Conservation (phyloP, 164 flowering plant genomes). For the Cinnamomum micranthum region DNA sequence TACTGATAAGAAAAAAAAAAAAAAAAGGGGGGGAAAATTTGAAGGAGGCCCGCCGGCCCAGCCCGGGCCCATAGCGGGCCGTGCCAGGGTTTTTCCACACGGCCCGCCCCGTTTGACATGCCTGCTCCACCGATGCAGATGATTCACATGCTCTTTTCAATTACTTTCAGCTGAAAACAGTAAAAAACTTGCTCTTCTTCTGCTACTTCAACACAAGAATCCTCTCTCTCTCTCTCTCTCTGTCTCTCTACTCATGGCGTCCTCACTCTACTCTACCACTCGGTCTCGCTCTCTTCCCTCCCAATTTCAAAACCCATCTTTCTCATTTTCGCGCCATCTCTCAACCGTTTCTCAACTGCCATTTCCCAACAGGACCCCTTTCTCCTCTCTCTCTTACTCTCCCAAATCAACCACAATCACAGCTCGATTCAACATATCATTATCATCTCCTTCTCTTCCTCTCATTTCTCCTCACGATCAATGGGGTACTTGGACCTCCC, state of each 20-base stretch:
- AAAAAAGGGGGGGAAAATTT: too few relatives aligned
- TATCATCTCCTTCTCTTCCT: conserved; percentile 22
- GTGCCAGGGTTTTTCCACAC: too few relatives aligned
- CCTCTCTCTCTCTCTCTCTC: too few relatives aligned
- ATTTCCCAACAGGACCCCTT: neutral
- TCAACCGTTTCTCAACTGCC: neutral
- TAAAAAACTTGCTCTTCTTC: too few relatives aligned
- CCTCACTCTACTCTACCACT: neutral
- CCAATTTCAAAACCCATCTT: neutral
- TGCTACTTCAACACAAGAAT: too few relatives aligned
- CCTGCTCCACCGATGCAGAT: too few relatives aligned
- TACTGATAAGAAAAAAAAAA: too few relatives aligned
- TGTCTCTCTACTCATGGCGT: neutral
- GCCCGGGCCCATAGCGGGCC: too few relatives aligned
- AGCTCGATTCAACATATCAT: conserved; percentile 1
- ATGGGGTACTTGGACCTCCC: conserved; percentile 93
- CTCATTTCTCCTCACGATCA: conserved; percentile 73
- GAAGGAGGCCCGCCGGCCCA: too few relatives aligned
- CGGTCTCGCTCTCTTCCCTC: neutral
- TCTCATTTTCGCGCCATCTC: neutral
- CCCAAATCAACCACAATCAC: neutral
- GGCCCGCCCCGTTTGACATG: too few relatives aligned
- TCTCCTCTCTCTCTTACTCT: neutral
- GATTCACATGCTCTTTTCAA: too few relatives aligned
- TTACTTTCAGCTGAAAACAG: too few relatives aligned